Percentiles rank a stretch among this genome's conserved stretches.
Conservation (phyloP, 1,284 basidiomycete species). For the Marasmius fiardii region DNA sequence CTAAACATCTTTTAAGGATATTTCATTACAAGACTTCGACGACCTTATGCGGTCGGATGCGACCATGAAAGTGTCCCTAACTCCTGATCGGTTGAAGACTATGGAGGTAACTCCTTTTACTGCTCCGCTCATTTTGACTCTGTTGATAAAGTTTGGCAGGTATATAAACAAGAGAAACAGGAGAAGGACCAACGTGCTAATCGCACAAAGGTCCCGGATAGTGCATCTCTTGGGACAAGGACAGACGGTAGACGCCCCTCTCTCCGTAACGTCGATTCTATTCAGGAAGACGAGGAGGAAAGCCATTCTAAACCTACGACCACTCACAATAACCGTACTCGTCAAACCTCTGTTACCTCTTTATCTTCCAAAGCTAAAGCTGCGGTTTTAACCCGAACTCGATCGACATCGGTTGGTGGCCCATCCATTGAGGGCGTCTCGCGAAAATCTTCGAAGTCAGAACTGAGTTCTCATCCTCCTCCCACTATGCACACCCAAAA, state of each 20-base stretch:
- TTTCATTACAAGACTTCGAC: conserved; percentile 78
- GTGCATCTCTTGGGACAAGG: conserved; percentile 31
- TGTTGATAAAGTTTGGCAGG: conserved; percentile 36
- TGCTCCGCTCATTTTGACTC: conserved; percentile 26
- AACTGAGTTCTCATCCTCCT: conserved; percentile 22
- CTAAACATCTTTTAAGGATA: conserved; percentile 33
- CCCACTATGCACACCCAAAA: conserved; percentile 12
- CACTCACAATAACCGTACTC: conserved; percentile 21
- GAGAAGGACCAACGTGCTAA: conserved; percentile 35
- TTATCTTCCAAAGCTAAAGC: conserved; percentile 22
- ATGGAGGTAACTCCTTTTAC: conserved; percentile 71
- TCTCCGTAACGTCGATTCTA: conserved; percentile 58
- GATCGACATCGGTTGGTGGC: conserved; percentile 35
- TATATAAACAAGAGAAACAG: conserved; percentile 66
- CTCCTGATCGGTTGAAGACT: conserved; percentile 85
- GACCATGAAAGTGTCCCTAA: conserved; percentile 94
- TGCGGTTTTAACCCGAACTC: conserved; percentile 26
- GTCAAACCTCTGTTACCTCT: conserved; percentile 32
- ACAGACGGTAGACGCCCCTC: conserved; percentile 37
- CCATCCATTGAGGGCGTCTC: conserved; percentile 14
- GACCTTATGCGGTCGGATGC: conserved; percentile 82
- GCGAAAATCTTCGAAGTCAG: conserved; percentile 21
- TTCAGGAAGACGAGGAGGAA: conserved; percentile 51
- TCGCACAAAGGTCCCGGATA: conserved; percentile 24
- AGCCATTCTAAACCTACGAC: conserved; percentile 25